phyloP scores from a whole-genome alignment of 2,329 filamentous ascomycete species.

The Exophiala mesophila region DNA sequence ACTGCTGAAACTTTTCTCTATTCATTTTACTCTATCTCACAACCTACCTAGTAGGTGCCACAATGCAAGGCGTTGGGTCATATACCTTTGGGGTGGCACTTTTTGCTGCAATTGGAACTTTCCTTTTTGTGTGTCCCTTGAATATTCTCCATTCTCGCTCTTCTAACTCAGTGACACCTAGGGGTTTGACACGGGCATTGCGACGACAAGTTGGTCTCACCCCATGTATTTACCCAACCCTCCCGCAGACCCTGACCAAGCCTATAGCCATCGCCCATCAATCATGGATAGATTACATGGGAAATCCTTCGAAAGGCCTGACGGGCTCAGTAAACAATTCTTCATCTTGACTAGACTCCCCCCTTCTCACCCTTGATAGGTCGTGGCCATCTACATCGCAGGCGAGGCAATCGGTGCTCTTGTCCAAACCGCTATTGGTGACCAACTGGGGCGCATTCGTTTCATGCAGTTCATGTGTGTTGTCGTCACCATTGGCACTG shows the following conservation, averaged over 20 bases:
- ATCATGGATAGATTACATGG: constrained; percentile 58
- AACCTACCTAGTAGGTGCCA: no score
- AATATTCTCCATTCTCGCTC: not conserved
- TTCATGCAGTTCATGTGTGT: constrained; percentile 55
- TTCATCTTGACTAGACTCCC: no score
- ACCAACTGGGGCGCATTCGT: constrained; percentile 49
- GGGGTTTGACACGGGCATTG: constrained; percentile 58
- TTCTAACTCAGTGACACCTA: constrained; percentile 24
- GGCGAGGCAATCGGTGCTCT: constrained; percentile 54
- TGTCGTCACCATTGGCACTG: constrained; percentile 65
- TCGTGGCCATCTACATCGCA: constrained; percentile 56
- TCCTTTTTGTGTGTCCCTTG: constrained; percentile 48
- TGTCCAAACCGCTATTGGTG: constrained; percentile 50
- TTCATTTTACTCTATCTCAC: no score
- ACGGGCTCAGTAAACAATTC: constrained; percentile 51
- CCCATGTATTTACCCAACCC: constrained; percentile 30
- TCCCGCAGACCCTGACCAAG: constrained; percentile 28
- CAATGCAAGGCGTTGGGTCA: constrained; percentile 33
- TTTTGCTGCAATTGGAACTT: constrained; percentile 56
- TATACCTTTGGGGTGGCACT: constrained; percentile 50
- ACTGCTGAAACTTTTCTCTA: not conserved
- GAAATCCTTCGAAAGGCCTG: constrained; percentile 49
- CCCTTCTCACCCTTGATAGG: constrained; percentile 35
- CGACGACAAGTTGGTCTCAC: constrained; percentile 45
- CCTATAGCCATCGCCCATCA: constrained; percentile 49